Conservation (phyloP, 1,284 basidiomycete species). For the Ustilago vetiveriae region DNA sequence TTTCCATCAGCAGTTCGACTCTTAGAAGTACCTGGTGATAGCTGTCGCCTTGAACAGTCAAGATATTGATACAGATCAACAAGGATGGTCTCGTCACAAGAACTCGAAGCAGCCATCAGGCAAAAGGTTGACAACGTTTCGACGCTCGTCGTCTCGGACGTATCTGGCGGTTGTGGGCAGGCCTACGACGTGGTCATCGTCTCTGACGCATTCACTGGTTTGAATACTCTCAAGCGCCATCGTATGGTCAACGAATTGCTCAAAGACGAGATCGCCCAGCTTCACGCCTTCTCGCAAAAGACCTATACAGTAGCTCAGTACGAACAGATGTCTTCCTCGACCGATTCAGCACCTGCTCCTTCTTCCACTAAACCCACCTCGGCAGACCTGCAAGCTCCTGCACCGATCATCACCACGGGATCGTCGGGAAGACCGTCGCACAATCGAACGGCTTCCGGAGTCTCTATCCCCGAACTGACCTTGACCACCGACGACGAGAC, state of each 20-base stretch:
- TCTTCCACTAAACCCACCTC: constrained; percentile 12
- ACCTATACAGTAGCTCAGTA: constrained; percentile 62
- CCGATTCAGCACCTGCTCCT: constrained; percentile 12
- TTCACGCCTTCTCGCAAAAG: constrained; percentile 69
- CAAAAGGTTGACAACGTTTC: constrained; percentile 57
- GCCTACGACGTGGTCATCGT: constrained; percentile 67
- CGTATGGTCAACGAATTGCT: constrained; percentile 68
- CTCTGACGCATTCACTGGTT: constrained; percentile 58
- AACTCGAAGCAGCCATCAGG: constrained; percentile 64
- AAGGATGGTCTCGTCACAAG: constrained; percentile 62
- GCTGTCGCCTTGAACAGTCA: too few species aligned
- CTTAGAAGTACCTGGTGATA: too few species aligned
- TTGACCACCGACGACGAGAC: constrained; percentile 62
- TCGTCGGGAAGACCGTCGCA: constrained; percentile 48
- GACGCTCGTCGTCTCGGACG: constrained; percentile 64
- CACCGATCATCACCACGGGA: constrained; percentile 26
- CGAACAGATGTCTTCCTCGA: constrained; percentile 20
- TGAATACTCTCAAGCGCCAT: constrained; percentile 64
- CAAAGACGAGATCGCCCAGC: constrained; percentile 68
- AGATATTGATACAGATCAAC: not conserved
- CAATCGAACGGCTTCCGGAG: constrained; percentile 55
- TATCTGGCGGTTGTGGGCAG: constrained; percentile 66
- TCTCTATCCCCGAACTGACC: constrained; percentile 62
- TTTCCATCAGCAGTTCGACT: too few species aligned
- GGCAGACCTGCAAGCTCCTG: constrained; percentile 30